Evolutionary conservation across 208 protist species (phyloP), one percentile per base, ranked within the genome.

Genomic region (Trypanosoma platydactyli): DNA sequence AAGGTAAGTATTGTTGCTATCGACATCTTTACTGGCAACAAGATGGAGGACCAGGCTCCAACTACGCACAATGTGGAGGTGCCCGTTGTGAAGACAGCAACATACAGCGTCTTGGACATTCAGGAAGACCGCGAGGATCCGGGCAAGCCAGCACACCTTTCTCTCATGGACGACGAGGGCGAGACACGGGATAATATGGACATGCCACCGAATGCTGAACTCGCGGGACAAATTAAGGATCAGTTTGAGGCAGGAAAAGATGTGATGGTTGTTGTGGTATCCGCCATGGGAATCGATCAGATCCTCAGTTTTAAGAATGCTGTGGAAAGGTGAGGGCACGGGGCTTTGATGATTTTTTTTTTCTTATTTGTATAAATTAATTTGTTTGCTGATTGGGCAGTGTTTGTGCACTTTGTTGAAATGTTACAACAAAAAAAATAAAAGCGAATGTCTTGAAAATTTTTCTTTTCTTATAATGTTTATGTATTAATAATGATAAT

Each of bases 21-120:
- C 55, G 98, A 99, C 75, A 98, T 99, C 70, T 99, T 99, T 88
- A 99, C 94, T 56, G 92, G 94, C 60, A 99, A 98, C 83, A 99
- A 98, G 83, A 94, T 98, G 64, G 98, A 99, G 86, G 97, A 98
- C 61, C 88, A 99, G 71, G 96, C 86, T 41, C 97, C 97, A 42
- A 98, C 97, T 51, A 98, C 98, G 24, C 97, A 99, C 84, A 99
- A 98, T 77, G 94, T 99, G 52, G 84, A 98, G 54, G 96, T 96
- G 27, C 98, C 98, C 51, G 90, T 98, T 61, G 94, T 99, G 58
- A 91, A 86, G 58, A 93, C 98, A 58, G 70, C 65, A n/a, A 98
- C 99, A 27, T 99, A 97, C 87, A 92, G 83, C 55, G 80, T 98
- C 41, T 69, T 98, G 48, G 95, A 98, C 61, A 96, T 98, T 68